These are phyloP conservation scores for Volvox carteri DNA, from an alignment of 163 green algal genomes.

Conservation along the genomic window DNA sequence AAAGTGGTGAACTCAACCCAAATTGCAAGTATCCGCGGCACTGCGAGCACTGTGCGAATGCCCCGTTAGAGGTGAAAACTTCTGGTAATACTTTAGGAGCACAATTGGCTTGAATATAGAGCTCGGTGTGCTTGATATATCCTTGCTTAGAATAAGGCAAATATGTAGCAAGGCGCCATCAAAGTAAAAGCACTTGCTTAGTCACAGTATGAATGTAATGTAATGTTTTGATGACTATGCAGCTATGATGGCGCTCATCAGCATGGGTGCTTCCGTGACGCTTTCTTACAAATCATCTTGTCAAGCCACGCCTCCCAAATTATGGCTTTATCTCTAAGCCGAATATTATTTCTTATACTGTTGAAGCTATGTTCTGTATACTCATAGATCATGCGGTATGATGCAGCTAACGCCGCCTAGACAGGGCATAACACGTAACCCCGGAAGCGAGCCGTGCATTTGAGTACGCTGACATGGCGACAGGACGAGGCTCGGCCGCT, in stretches of 20 bases:
- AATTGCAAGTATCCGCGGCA: neutral
- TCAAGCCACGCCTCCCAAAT: neutral
- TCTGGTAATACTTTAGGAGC: too few relatives aligned
- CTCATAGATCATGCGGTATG: neutral
- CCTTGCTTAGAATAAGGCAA: too few relatives aligned
- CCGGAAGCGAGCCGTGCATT: neutral
- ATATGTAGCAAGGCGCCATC: too few relatives aligned
- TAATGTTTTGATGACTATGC: too few relatives aligned
- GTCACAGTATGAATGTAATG: too few relatives aligned
- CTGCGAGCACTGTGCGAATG: too few relatives aligned
- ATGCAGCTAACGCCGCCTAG: neutral
- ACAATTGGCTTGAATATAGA: too few relatives aligned
- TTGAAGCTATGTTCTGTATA: neutral
- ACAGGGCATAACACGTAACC: neutral
- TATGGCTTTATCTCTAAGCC: neutral
- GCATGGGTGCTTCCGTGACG: neutral
- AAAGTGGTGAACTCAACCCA: neutral
- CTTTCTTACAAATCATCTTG: neutral
- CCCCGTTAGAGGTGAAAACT: too few relatives aligned
- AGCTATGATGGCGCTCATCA: too few relatives aligned
- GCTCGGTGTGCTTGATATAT: too few relatives aligned
- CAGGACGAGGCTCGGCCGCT: neutral
- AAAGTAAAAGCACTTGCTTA: too few relatives aligned
- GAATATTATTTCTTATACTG: neutral
- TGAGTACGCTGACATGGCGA: neutral